Evolutionary conservation across 2,329 filamentous ascomycete genomes (phyloP).

Genomic region (Fusarium zealandicum): DNA sequence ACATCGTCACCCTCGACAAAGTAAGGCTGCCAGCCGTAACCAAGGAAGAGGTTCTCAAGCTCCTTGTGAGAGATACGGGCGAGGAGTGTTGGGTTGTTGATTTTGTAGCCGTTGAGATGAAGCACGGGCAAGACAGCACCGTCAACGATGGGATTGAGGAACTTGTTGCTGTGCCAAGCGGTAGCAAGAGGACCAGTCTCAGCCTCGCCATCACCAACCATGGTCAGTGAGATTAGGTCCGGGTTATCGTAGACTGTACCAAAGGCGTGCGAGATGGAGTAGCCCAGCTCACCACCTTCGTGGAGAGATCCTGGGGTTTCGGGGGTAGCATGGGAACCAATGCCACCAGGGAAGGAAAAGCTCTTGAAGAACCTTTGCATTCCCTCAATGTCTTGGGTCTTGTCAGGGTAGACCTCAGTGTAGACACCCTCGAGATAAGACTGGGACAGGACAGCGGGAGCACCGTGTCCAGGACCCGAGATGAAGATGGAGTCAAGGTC

Average conservation of each 20-base stretch:
- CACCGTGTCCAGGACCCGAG: conserved; percentile 79
- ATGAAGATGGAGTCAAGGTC: conserved; percentile 76
- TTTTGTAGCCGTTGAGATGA: conserved; percentile 85
- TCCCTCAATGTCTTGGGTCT: conserved; percentile 71
- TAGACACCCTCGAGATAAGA: conserved; percentile 81
- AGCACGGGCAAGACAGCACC: conserved; percentile 80
- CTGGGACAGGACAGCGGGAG: conserved; percentile 77
- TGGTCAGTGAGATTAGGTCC: conserved; percentile 75
- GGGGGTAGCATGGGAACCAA: conserved; percentile 79
- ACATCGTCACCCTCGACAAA: conserved; percentile 80
- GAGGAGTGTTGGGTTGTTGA: conserved; percentile 79
- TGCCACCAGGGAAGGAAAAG: conserved; percentile 82
- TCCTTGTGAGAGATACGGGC: conserved; percentile 78
- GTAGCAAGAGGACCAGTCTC: conserved; percentile 82
- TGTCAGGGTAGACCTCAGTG: conserved; percentile 78
- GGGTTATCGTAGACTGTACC: conserved; percentile 79
- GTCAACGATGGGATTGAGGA: conserved; percentile 79
- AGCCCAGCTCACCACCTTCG: conserved; percentile 83
- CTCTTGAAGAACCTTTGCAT: conserved; percentile 81
- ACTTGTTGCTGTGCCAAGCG: conserved; percentile 84
- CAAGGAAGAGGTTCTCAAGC: conserved; percentile 71
- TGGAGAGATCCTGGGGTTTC: conserved; percentile 81
- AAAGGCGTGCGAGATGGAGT: conserved; percentile 80
- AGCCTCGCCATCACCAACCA: conserved; percentile 83
- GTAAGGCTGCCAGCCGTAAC: conserved; percentile 81